Evolutionary conservation across 352 stramenopile species (phyloP), one percentile per base, ranked within the genome.

Genomic region (Phytophthora palmivora): DNA sequence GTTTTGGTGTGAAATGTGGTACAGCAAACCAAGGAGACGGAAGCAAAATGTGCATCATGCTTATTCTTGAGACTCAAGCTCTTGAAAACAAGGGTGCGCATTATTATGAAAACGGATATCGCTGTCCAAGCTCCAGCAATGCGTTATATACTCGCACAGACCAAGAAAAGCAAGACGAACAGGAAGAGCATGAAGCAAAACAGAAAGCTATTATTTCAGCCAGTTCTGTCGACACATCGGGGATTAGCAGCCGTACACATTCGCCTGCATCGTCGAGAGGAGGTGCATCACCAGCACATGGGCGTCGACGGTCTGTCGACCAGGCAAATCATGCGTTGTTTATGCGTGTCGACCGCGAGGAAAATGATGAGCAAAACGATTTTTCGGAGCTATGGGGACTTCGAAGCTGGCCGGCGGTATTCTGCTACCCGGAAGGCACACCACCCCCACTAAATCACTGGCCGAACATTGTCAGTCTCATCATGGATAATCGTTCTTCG

Each of bases 381-480:
- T 95, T 94, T 57, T 86, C 84, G 3, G 78, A 88, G 36, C 76
- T 94, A 2, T 94, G 84, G 84, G 85, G 86, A 0, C 64, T 95
- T 39, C 69, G 84, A n/a, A 81, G 78, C 19, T 95, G 82, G 82
- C 87, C 88, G 12, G 85, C 86, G 21, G 79, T 96, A 9, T 95
- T 95, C 48, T 91, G 80, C 53, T 96, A 92, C 46, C 87, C 87
- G 11, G 78, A 82, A 54, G 57, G 68, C 15, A 76, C 88, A 10
- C 42, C 59, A 45, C 65, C 74, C 2, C 82, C 83, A 18, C 59
- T 88, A 39, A 63, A 87, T 54, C 88, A 96, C 61, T 96, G 86
- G 86, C 88, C 88, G 2, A 96, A 96, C 43, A 78, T 96, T 14
- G 72, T 96, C 46, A 95, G 85, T 59, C 73, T 96, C 21, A 90